Percentiles rank a stretch among this genome's conserved stretches.
Evolutionary conservation across 2,329 filamentous ascomycete genomes (phyloP).

Genomic region (Diaporthe citriasiana): DNA sequence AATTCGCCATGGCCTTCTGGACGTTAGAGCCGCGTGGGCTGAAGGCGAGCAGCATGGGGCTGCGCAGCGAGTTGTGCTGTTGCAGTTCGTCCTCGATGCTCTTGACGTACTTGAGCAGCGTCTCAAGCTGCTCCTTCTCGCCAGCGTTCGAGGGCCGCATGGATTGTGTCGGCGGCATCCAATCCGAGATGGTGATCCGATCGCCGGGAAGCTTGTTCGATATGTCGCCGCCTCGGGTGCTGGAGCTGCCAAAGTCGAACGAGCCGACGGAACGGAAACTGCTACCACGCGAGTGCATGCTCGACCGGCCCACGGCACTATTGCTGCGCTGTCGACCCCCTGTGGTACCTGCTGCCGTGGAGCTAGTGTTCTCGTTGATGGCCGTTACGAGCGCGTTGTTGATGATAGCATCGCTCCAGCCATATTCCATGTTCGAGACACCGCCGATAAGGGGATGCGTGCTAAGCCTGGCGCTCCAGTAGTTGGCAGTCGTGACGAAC

Average conservation of each 20-base stretch:
- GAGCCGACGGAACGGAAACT: slow-evolving; percentile 67
- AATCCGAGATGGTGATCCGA: slow-evolving; percentile 85
- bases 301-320: slow-evolving; percentile 60
- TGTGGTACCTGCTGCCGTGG: slow-evolving; percentile 52
- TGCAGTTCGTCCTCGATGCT: slow-evolving; percentile 89
- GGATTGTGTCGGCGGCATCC: slow-evolving; percentile 89
- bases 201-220: slow-evolving; percentile 81
- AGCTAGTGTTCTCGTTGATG: slow-evolving; percentile 62
- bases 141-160: slow-evolving; percentile 85
- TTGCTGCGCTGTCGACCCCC: slow-evolving; percentile 59
- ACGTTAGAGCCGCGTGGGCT: slow-evolving; percentile 86
- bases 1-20: slow-evolving; percentile 90
- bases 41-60: slow-evolving; percentile 90
- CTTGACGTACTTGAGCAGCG: slow-evolving; percentile 83
- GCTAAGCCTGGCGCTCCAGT: slow-evolving; percentile 95
- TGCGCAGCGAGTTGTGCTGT: slow-evolving; percentile 88
- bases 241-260: slow-evolving; percentile 73
- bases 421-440: slow-evolving; percentile 97
- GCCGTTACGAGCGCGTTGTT: slow-evolving; percentile 68
- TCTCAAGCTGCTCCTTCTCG: slow-evolving; percentile 85
- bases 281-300: slow-evolving; percentile 61
- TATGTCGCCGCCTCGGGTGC: slow-evolving; percentile 53
- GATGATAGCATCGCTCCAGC: slow-evolving; percentile 91
- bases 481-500: slow-evolving; percentile 95
- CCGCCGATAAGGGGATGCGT: slow-evolving; percentile 94